Base-by-base conservation (phyloP, 345 rosid genomes). In the Cochlearia excelsa region DNA sequence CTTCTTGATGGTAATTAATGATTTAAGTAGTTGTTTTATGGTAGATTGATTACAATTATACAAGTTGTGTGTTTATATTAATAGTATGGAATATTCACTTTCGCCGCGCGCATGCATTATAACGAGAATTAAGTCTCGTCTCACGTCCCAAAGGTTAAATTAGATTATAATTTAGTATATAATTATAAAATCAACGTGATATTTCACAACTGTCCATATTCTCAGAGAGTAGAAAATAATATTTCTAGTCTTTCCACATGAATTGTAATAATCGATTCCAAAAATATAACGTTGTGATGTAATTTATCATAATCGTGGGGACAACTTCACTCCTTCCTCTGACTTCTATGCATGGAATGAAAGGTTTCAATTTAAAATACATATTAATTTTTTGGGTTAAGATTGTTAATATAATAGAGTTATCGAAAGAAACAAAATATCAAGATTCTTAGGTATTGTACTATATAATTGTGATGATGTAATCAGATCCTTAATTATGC, bases 71-170 rank as follows among this genome's bases (percentile, higher is more conserved):
- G 39, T 31, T 51, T 69, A 39, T 49, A 57, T 52, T 52, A 38
- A 49, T 54, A 47, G 5, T 50, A n/a, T 41, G 51, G 51, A 47
- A 76, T 79, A 74, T 73, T 83, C 84, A 56, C 57, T 46, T 72
- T 67, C 84, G 95, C 95, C 92, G 84, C 95, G 82, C 67, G 77
- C 67, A 43, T 57, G 54, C 55, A 31, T 27, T 52, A 16, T 0
- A 41, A 56, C 55, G 39, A 35, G 46, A 30, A 51, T 31, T 40
- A 28, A 53, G 78, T 51, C 95, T 71, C 72, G 28, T 72, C 73
- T 68, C 70, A 69, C 78, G 62, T 86, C 81, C 82, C 92, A 79
- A 82, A 72, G 78, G 89, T 69, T 78, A 82, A 68, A 55, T 53
- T 68, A 31, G 45, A 61, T 53, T 68, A 66, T 51, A 39, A 26